Conservation (phyloP, 2,329 filamentous ascomycete species). For the Pseudogymnoascus sp. region DNA sequence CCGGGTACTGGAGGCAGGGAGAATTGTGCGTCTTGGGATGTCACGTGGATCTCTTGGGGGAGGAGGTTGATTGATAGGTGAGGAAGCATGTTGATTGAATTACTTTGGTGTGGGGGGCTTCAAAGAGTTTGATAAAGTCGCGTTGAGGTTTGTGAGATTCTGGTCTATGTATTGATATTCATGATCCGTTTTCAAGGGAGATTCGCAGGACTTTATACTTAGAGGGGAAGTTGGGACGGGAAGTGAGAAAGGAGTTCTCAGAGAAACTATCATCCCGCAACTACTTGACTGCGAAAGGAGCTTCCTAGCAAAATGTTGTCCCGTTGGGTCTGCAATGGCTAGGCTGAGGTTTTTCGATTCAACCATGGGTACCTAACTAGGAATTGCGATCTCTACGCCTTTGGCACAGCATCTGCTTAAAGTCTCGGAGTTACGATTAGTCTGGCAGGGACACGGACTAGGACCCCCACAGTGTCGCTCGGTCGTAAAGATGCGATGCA, state of each 20-base stretch:
- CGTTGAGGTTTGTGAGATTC: not conserved
- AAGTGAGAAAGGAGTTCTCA: not conserved
- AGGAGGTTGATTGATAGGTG: not conserved
- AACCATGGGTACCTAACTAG: not conserved
- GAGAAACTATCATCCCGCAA: not conserved
- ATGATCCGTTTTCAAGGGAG: not conserved
- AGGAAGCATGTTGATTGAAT: not conserved
- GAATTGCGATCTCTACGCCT: not conserved
- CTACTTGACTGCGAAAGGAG: not conserved
- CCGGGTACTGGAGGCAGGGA: not conserved
- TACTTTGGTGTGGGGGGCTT: not conserved
- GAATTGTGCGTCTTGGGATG: not conserved
- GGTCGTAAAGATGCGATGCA: not conserved
- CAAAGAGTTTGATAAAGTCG: not conserved
- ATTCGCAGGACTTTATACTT: not conserved
- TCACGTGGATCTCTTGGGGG: not conserved
- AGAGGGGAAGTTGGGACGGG: not conserved
- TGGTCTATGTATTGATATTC: not conserved
- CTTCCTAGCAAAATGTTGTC: not conserved
- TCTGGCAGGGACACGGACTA: not conserved
- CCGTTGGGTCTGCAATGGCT: not conserved
- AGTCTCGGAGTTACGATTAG: not conserved
- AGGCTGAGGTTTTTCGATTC: not conserved
- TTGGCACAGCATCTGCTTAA: not conserved
- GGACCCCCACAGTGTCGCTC: not conserved